These are phyloP conservation scores for Xylaria sp. DNA, from an alignment of 2,329 filamentous ascomycete genomes.

Conservation along the genomic window DNA sequence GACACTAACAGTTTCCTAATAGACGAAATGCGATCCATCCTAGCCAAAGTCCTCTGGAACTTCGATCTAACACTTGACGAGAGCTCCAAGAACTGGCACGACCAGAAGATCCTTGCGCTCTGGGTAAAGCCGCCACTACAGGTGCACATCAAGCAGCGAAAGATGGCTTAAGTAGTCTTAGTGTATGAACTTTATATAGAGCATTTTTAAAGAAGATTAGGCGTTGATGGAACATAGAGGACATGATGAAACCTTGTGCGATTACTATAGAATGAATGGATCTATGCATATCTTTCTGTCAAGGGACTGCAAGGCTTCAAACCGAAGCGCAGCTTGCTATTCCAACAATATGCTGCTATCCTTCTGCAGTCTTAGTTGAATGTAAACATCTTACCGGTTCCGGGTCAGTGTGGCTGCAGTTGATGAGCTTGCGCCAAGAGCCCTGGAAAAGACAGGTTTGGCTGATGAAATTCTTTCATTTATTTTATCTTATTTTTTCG, in stretches of 20 bases:
- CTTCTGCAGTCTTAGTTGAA: not conserved
- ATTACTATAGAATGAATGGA: conserved; percentile 10
- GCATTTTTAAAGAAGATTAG: not conserved
- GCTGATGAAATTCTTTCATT: not conserved
- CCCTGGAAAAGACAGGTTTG: not conserved
- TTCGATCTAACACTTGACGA: conserved; percentile 44
- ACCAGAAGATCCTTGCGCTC: conserved; percentile 43
- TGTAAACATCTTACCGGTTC: not conserved
- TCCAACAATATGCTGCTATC: not conserved
- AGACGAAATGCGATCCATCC: conserved; percentile 47
- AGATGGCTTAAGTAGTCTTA: not conserved
- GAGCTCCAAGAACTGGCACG: conserved; percentile 41
- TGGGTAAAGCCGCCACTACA: conserved; percentile 46
- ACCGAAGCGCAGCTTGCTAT: not conserved
- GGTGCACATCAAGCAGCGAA: conserved; percentile 36
- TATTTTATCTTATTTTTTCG: not conserved
- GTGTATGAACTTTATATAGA: conserved; percentile 17
- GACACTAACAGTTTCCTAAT: not conserved
- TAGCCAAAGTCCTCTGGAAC: conserved; percentile 45
- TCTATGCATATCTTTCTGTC: not conserved
- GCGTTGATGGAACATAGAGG: conserved; percentile 21
- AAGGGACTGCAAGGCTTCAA: not conserved
- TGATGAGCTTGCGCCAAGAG: not conserved
- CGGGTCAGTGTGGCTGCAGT: no score
- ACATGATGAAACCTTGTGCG: not conserved